Evolutionary conservation across 495 filamentous ascomycete genomes (phyloP), one percentile per base, ranked within the genome.

Genomic region (Extremus antarcticus): DNA sequence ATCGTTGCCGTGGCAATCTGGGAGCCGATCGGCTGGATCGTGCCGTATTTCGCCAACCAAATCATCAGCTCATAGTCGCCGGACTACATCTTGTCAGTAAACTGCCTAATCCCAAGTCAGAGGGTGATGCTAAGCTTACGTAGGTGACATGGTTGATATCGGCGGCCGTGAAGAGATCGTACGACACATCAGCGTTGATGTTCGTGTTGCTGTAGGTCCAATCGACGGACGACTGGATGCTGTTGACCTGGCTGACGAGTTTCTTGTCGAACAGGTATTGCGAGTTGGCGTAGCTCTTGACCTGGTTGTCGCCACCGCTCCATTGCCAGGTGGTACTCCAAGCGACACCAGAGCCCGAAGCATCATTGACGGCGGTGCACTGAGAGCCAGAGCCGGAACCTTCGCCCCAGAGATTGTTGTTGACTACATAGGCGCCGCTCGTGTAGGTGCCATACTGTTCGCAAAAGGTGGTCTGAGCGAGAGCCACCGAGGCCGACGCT

Each of bases 31-130:
- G 73, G 74, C 21, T 69, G 63, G 45, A 70, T 53, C 32, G 51
- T 52, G 16, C 72, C 73, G 48, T 65, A 68, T 8, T 60, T 50
- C 0, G 54, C 73, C 55, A 56, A 75, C 73, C 74, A 77, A 19
- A 77, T 70, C 74, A 76, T 76, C 23, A 77, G 57, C 54, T 77
- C 73, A 54, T 74, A 76, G 47, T 77, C 72, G 17, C 73, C 73
- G 25, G 68, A 35, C 7, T 35, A 35, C 29, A n/a, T n/a, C n/a
- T n/a, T n/a, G n/a, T n/a, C n/a, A n/a, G n/a, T n/a, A n/a, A n/a
- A n/a, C n/a, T n/a, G n/a, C n/a, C n/a, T n/a, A n/a, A n/a, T n/a
- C n/a, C n/a, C n/a, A n/a, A n/a, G n/a, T n/a, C n/a, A n/a, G n/a
- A n/a, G n/a, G n/a, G n/a, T n/a, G n/a, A n/a, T n/a, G n/a, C n/a